Conservation (phyloP, 2,329 filamentous ascomycete genomes). For the Knoxdaviesia capensis region DNA sequence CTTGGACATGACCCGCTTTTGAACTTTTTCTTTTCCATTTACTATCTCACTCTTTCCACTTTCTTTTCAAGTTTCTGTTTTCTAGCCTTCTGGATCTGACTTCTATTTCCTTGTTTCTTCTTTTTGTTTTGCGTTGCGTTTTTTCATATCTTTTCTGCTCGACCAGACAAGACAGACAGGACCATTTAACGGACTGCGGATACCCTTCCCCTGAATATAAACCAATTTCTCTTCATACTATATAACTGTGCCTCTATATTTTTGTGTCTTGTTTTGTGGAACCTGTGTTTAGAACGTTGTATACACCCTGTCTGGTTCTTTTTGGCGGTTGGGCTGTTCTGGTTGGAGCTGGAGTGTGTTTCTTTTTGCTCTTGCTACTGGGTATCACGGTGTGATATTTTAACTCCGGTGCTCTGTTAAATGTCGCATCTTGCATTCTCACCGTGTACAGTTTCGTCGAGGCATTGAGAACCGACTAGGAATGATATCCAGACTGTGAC, state of each 20-base stretch:
- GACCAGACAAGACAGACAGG: background rate
- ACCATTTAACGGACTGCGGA: too few species aligned
- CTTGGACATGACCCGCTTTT: background rate
- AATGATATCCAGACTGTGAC: too few species aligned
- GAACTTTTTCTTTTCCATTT: background rate
- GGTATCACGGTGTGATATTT: too few species aligned
- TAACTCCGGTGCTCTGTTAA: too few species aligned
- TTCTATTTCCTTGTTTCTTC: constrained; percentile 4
- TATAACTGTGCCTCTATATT: background rate
- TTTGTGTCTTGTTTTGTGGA: background rate
- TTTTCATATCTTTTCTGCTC: constrained; percentile 2
- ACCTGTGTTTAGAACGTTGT: background rate
- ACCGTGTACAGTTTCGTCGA: too few species aligned
- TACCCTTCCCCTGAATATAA: too few species aligned
- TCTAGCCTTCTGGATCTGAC: constrained; percentile 3
- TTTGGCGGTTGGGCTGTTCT: background rate
- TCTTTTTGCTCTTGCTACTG: too few species aligned
- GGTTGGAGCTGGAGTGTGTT: too few species aligned
- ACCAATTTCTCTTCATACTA: too few species aligned
- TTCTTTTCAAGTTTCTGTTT: constrained; percentile 1
- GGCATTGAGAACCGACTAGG: too few species aligned
- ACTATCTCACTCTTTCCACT: background rate
- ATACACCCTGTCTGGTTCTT: background rate
- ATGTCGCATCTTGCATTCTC: too few species aligned
- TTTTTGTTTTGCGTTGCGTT: constrained; percentile 3